These are phyloP conservation scores for Chaetomium tenue DNA, from an alignment of 495 filamentous ascomycete genomes.

Conservation along the genomic window DNA sequence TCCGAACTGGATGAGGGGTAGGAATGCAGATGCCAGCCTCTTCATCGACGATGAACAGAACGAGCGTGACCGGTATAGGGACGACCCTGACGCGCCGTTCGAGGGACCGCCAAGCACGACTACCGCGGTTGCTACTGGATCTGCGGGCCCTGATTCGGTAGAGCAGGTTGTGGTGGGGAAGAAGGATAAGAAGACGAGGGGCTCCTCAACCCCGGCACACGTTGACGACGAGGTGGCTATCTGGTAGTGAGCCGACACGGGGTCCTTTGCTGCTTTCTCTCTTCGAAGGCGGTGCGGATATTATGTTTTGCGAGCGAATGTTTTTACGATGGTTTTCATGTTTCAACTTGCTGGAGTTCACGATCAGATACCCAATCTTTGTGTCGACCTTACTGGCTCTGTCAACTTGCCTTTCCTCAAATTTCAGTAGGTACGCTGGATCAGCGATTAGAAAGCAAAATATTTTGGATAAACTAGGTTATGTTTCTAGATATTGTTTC, in stretches of 20 bases:
- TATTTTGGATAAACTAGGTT: too few relatives aligned
- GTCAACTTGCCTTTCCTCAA: not conserved
- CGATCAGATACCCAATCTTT: not conserved
- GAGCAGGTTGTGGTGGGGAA: slow-evolving; percentile 29
- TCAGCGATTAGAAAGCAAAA: too few relatives aligned
- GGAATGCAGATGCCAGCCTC: slow-evolving; percentile 25
- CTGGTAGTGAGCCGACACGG: not conserved
- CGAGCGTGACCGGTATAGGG: slow-evolving; percentile 26
- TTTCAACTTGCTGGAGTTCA: not conserved
- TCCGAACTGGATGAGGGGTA: slow-evolving; percentile 33
- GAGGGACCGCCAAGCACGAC: slow-evolving; percentile 1
- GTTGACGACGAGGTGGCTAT: not conserved
- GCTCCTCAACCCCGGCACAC: not conserved
- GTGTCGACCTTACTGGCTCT: not conserved
- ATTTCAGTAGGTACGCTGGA: too few relatives aligned
- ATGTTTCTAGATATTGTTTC: too few relatives aligned
- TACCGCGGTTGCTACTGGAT: slow-evolving; percentile 12
- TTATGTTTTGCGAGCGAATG: not conserved
- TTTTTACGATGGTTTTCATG: not conserved
- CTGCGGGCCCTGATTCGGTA: slow-evolving; percentile 5
- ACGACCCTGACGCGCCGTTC: slow-evolving; percentile 23
- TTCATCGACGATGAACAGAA: slow-evolving; percentile 34
- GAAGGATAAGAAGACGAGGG: slow-evolving; percentile 18
- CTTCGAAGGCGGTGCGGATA: not conserved
- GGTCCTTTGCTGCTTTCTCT: not conserved